These are phyloP conservation scores for Monosporascus sp. DNA, from an alignment of 2,329 filamentous ascomycete species.

Conservation along the genomic window DNA sequence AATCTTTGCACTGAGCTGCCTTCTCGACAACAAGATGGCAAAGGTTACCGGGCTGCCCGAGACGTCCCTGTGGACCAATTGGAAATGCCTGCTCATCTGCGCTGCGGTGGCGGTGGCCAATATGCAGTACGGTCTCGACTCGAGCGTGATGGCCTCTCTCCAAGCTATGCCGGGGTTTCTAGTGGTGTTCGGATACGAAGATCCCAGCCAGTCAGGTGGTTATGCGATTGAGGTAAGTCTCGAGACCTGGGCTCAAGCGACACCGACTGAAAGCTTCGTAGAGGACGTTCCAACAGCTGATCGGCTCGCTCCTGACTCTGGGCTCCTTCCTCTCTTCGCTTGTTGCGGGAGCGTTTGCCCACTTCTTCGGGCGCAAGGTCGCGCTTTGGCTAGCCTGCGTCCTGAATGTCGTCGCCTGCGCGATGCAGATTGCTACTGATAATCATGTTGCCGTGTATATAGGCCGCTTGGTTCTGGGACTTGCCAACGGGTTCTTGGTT, in stretches of 20 bases:
- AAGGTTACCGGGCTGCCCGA: constrained; percentile 20
- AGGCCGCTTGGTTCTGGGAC: constrained; percentile 38
- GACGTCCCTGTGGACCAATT: constrained; percentile 33
- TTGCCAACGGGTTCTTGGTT: constrained; percentile 39
- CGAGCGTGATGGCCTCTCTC: constrained; percentile 37
- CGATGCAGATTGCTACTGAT: constrained; percentile 39
- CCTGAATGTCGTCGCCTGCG: constrained; percentile 36
- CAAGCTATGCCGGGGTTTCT: constrained; percentile 48
- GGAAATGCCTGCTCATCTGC: constrained; percentile 42
- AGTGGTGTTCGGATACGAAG: constrained; percentile 43
- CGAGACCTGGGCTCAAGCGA: no score
- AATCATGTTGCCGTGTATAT: constrained; percentile 36
- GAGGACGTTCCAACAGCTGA: constrained; percentile 47
- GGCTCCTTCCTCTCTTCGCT: constrained; percentile 46
- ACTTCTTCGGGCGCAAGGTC: constrained; percentile 39
- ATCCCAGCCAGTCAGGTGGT: constrained; percentile 28
- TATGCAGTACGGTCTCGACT: constrained; percentile 49
- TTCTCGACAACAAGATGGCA: constrained; percentile 12
- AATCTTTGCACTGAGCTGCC: neutral
- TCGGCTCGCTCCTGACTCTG: constrained; percentile 46
- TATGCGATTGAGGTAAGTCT: constrained; percentile 37
- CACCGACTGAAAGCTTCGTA: constrained; percentile 10
- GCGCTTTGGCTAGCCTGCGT: constrained; percentile 43
- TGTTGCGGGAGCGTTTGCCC: constrained; percentile 40
- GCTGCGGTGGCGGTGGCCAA: constrained; percentile 41